These are phyloP conservation scores for Protea cynaroides DNA, from an alignment of 164 flowering plant genomes.

Conservation along the genomic window DNA sequence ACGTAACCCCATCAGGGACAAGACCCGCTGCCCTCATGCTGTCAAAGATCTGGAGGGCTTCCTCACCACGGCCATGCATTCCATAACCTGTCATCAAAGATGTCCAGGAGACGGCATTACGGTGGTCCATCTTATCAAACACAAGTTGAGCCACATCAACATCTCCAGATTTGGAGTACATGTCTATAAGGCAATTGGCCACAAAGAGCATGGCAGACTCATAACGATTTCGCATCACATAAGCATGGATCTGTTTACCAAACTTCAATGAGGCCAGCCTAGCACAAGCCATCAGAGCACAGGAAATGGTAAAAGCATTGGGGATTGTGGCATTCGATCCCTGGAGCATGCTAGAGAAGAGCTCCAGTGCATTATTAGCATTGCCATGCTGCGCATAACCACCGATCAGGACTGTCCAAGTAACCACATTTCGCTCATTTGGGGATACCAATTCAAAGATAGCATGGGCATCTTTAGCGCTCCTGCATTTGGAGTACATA, in stretches of 20 bases:
- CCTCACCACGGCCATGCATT: slow-evolving; percentile 68
- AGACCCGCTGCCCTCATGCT: slow-evolving; percentile 47
- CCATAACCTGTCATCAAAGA: slow-evolving; percentile 76
- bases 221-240: slow-evolving; percentile 42
- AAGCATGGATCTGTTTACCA: slow-evolving; percentile 68
- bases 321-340: slow-evolving; percentile 28
- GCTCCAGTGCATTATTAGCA: slow-evolving; percentile 52
- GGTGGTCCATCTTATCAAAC: slow-evolving; percentile 47
- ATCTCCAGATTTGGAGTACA: slow-evolving; percentile 79
- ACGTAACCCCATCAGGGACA: slow-evolving; percentile 59
- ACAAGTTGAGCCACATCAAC: slow-evolving; percentile 49
- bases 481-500: slow-evolving; percentile 71
- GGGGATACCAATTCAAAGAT: slow-evolving; percentile 38
- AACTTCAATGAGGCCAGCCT: slow-evolving; percentile 47
- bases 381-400: slow-evolving; percentile 78
- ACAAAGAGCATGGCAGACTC: slow-evolving; percentile 43
- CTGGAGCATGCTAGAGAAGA: slow-evolving; percentile 51
- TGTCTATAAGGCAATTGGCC: slow-evolving; percentile 72
- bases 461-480: slow-evolving; percentile 21
- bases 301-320: slow-evolving; percentile 68
- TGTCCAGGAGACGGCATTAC: slow-evolving; percentile 73
- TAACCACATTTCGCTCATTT: slow-evolving; percentile 52
- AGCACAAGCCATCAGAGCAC: slow-evolving; percentile 74
- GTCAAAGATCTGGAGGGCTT: slow-evolving; percentile 52
- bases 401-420: slow-evolving; percentile 89